Evolutionary conservation across 139 green algal species (phyloP).

Genomic region (Zygnema cylindricum): DNA sequence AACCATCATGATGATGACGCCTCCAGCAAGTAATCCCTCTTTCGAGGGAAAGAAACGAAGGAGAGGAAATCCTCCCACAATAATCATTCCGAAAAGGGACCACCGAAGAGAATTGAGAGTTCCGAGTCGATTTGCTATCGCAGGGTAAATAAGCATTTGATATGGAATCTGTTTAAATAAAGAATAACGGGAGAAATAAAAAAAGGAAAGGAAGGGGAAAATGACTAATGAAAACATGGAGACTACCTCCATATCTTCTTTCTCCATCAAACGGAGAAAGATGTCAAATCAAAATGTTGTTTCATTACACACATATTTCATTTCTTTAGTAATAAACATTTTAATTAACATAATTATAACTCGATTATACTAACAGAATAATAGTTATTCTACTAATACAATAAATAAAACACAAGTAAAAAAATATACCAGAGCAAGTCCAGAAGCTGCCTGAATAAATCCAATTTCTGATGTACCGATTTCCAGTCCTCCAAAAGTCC

Average conservation of each 20-base stretch:
- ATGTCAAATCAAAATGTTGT: no score
- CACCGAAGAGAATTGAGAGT: neutral
- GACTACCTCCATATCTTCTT: no score
- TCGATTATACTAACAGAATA: no score
- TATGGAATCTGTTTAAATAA: neutral
- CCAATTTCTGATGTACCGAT: constrained; percentile 34
- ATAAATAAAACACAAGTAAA: no score
- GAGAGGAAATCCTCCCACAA: neutral
- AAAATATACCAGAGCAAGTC: constrained; percentile 14
- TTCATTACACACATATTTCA: no score
- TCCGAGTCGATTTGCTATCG: neutral
- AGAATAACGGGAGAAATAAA: no score
- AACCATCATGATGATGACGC: neutral
- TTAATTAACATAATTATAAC: no score
- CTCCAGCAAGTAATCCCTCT: neutral
- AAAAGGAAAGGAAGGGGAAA: no score
- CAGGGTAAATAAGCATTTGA: neutral
- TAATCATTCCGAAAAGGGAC: neutral
- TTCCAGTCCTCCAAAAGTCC: neutral
- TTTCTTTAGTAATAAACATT: no score
- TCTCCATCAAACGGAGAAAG: no score
- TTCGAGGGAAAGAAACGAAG: neutral
- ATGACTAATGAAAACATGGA: no score
- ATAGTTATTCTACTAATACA: no score
- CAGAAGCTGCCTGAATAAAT: constrained; percentile 24